These are phyloP conservation scores for Croton setiger DNA, from an alignment of 441 rosid genomes.

Conservation along the genomic window DNA sequence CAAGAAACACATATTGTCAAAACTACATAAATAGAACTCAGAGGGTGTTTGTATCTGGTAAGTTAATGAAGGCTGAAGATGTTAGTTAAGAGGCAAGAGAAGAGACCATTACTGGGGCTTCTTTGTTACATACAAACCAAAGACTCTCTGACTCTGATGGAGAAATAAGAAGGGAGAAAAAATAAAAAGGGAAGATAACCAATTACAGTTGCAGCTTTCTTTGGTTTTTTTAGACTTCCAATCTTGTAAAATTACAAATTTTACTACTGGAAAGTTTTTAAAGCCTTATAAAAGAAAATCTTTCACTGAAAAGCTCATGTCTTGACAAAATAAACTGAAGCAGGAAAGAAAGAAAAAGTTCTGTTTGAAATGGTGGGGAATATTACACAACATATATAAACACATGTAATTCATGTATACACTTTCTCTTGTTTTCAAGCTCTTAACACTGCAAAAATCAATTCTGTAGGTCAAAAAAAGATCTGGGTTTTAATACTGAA, in stretches of 20 bases:
- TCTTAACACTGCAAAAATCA: not conserved
- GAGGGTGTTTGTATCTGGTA: slow-evolving; percentile 1
- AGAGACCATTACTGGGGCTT: not conserved
- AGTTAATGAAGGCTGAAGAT: slow-evolving; percentile 7
- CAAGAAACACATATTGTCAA: not conserved
- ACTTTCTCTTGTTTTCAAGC: not conserved
- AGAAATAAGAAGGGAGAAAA: not conserved
- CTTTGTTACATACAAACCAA: slow-evolving; percentile 17
- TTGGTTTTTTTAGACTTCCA: slow-evolving; percentile 1
- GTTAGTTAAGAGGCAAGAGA: not conserved
- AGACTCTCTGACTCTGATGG: slow-evolving; percentile 21
- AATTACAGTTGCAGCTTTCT: slow-evolving; percentile 3
- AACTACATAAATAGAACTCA: slow-evolving; percentile 6
- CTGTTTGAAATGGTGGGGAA: not conserved
- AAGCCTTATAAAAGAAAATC: not conserved
- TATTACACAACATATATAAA: not conserved
- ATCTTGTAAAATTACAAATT: slow-evolving; percentile 11
- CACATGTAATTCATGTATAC: not conserved
- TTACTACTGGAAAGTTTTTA: not conserved
- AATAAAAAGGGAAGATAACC: not conserved
- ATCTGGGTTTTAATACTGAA: slow-evolving; percentile 19
- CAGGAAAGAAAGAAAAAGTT: not conserved
- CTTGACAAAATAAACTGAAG: not conserved
- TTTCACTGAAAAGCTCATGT: not conserved
- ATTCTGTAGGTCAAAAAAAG: slow-evolving; percentile 8